phyloP scores from a whole-genome alignment of 177 flowering plant genomes.

The Tripterygium wilfordii region DNA sequence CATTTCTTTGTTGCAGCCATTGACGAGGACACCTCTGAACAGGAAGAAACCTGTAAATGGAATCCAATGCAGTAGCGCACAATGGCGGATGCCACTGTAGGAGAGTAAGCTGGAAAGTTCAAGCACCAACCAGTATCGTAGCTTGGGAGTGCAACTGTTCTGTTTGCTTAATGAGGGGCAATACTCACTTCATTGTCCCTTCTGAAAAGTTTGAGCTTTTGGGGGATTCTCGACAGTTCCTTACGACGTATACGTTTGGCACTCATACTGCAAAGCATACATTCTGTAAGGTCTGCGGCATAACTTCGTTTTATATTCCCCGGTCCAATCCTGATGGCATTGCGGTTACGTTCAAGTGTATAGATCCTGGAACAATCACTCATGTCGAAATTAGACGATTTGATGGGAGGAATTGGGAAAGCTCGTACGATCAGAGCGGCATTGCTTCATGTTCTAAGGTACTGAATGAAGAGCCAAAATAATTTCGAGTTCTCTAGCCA shows the following conservation, averaged over 20 bases:
- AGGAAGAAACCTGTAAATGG: no score
- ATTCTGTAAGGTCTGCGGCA: conserved; percentile 85
- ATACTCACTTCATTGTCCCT: conserved; percentile 72
- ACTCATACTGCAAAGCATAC: conserved; percentile 83
- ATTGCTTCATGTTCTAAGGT: conserved; percentile 56
- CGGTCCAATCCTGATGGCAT: conserved; percentile 78
- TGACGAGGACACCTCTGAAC: no score
- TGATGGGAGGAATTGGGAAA: conserved; percentile 84
- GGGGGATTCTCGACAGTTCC: conserved; percentile 49
- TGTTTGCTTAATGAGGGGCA: conserved; percentile 71
- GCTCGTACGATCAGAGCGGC: conserved; percentile 35
- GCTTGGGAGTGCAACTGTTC: conserved; percentile 86
- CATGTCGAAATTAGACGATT: conserved; percentile 58
- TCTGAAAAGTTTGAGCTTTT: conserved; percentile 46
- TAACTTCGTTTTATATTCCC: conserved; percentile 77
- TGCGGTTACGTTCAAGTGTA: conserved; percentile 52
- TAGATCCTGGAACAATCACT: conserved; percentile 63
- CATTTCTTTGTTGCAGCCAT: no score
- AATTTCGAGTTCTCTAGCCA: no score
- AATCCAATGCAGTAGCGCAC: conserved; percentile 33
- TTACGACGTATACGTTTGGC: conserved; percentile 82
- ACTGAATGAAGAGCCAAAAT: no score
- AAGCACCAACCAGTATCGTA: conserved; percentile 48
- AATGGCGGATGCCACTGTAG: conserved; percentile 82
- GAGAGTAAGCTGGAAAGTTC: conserved; percentile 60